Conservation (phyloP, 2,329 filamentous ascomycete species). For the Colletotrichum lentis region DNA sequence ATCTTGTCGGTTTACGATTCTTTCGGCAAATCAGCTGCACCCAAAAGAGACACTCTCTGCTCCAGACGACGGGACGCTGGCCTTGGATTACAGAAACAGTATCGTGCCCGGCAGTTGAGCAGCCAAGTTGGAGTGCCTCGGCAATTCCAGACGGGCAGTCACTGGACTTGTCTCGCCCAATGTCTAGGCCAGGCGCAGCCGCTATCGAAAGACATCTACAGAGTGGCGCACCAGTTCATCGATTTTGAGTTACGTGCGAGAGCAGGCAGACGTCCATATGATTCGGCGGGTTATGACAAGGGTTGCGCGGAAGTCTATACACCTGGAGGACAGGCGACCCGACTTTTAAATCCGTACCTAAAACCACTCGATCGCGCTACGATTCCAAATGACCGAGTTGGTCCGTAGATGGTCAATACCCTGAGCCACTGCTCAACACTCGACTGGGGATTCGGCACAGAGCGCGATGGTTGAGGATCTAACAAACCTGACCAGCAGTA, state of each 20-base stretch:
- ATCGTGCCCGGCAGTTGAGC: background rate
- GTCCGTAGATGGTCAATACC: background rate
- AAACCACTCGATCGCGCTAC: background rate
- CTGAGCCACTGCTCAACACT: background rate
- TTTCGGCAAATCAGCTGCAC: background rate
- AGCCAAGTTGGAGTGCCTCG: background rate
- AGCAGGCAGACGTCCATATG: background rate
- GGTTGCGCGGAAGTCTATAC: background rate
- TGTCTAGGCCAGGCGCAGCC: conserved; percentile 2
- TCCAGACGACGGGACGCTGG: background rate
- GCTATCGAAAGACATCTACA: background rate
- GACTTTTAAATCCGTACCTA: background rate
- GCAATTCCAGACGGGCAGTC: background rate
- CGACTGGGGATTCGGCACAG: background rate
- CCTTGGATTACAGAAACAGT: background rate
- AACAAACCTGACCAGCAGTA: background rate
- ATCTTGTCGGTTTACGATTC: background rate
- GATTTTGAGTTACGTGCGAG: conserved; percentile 2
- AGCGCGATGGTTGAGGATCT: background rate
- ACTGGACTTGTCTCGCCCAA: background rate
- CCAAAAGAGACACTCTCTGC: background rate
- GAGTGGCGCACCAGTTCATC: background rate
- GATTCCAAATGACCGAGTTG: background rate
- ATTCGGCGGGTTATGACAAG: background rate
- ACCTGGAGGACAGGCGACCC: background rate